A percentile compares a stretch with the other conserved stretches of the same genome.
Evolutionary conservation across 306 rosid genomes (phyloP).

Genomic region (Quercus ilex): DNA sequence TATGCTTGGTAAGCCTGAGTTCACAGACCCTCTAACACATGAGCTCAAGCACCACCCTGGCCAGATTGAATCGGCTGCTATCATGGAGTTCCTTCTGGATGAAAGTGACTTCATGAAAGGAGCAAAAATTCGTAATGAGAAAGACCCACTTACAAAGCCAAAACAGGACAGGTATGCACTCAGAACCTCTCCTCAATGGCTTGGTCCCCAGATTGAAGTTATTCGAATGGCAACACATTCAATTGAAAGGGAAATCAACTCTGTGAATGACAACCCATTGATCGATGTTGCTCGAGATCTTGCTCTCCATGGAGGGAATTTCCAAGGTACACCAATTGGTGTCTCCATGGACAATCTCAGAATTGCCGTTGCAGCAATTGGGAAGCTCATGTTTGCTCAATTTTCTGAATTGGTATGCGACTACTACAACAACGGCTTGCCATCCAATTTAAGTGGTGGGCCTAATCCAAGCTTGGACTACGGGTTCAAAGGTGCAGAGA

Average conservation of each 20-base stretch:
- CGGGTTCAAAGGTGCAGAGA: conserved; percentile 37
- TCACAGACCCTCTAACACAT: conserved; percentile 34
- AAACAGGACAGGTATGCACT: conserved; percentile 39
- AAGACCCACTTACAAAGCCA: conserved; percentile 32
- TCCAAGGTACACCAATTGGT: conserved; percentile 42
- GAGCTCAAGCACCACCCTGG: conserved; percentile 42
- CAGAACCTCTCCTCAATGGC: conserved; percentile 41
- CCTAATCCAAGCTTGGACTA: conserved; percentile 40
- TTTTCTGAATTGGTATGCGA: conserved; percentile 38
- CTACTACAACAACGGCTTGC: conserved; percentile 34
- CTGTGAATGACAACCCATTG: conserved; percentile 36
- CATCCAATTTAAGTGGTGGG: conserved; percentile 35
- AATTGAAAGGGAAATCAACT: conserved; percentile 38
- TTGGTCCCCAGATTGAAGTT: conserved; percentile 37
- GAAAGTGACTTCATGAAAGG: conserved; percentile 29
- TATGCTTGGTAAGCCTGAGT: conserved; percentile 34
- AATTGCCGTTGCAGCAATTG: conserved; percentile 38
- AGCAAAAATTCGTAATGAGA: conserved; percentile 26
- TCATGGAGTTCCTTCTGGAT: conserved; percentile 29
- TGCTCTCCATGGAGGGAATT: conserved; percentile 38
- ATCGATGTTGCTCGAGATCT: conserved; percentile 28
- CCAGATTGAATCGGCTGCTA: conserved; percentile 36
- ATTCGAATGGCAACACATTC: conserved; percentile 34
- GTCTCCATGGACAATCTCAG: conserved; percentile 40
- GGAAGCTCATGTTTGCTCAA: conserved; percentile 39